phyloP scores from a whole-genome alignment of 208 protist genomes.

The Giardia muris region DNA sequence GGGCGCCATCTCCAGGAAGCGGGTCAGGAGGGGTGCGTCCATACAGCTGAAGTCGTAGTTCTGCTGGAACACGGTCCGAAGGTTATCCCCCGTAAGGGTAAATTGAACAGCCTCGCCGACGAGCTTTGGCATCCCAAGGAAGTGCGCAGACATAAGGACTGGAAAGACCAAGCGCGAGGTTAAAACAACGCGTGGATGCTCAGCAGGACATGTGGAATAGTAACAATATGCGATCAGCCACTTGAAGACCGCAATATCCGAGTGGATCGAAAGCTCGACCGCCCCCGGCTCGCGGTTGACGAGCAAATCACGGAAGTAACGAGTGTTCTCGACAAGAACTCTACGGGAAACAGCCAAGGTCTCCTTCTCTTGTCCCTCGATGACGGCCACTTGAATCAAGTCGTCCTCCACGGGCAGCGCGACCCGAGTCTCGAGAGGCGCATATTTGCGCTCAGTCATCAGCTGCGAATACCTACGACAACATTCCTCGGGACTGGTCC shows the following conservation, averaged over 20 bases:
- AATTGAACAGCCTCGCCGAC: neutral
- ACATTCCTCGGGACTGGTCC: neutral
- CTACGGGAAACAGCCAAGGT: neutral
- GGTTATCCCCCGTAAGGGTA: neutral
- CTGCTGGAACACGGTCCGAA: neutral
- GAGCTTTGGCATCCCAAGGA: neutral
- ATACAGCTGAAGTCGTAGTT: neutral
- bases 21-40: neutral
- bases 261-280: neutral
- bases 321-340: neutral
- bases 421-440: neutral
- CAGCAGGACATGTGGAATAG: neutral
- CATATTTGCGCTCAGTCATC: neutral
- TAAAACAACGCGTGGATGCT: neutral
- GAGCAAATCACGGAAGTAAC: neutral
- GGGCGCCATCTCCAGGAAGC: neutral
- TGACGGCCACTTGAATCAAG: neutral
- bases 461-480: neutral
- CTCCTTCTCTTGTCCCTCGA: neutral
- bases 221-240: neutral
- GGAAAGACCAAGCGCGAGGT: neutral
- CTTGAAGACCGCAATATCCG: neutral
- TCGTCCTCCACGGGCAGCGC: neutral
- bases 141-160: neutral
- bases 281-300: neutral